These are phyloP conservation scores for Pseudocercospora vitis DNA, from an alignment of 2,329 filamentous ascomycete genomes.

Conservation along the genomic window DNA sequence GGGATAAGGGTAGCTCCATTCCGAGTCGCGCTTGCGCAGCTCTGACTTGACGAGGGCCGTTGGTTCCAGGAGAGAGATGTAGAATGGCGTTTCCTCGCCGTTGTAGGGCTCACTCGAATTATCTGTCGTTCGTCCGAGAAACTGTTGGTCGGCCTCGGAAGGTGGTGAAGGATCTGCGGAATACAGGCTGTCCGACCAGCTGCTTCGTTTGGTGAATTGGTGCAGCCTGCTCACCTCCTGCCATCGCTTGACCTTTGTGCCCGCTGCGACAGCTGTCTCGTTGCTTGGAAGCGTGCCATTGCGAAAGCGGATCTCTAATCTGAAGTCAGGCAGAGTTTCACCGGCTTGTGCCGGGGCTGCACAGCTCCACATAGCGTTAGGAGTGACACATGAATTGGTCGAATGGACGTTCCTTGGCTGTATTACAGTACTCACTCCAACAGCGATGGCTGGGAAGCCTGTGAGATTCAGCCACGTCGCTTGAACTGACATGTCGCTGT, in stretches of 20 bases:
- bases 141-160: conserved; percentile 68
- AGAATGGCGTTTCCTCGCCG: conserved; percentile 87
- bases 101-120: conserved; percentile 67
- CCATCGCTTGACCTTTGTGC: conserved; percentile 10
- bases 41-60: conserved; percentile 34
- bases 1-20: conserved; percentile 32
- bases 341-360: conserved; percentile 70
- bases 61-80: conserved; percentile 66
- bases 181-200: conserved; percentile 35
- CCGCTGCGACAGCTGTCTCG: conserved; percentile 23
- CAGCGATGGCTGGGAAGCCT: conserved; percentile 81
- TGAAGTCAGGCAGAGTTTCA: conserved; percentile 72
- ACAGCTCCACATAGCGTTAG: conserved; percentile 81
- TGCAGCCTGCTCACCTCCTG: conserved; percentile 11
- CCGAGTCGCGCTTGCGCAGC: conserved; percentile 24
- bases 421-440: conserved; percentile 75
- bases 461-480: conserved; percentile 80
- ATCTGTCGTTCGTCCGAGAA: conserved; percentile 85
- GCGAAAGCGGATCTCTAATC: conserved; percentile 68
- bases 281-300: conserved; percentile 50
- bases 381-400: conserved; percentile 60
- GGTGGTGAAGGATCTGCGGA: conserved; percentile 59
- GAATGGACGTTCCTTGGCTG: conserved; percentile 67
- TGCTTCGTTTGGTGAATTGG: conserved; percentile 10
- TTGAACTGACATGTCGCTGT: conserved; percentile 43